Conservation (phyloP, 495 filamentous ascomycete species). For the Jackrogersella multiformis region DNA sequence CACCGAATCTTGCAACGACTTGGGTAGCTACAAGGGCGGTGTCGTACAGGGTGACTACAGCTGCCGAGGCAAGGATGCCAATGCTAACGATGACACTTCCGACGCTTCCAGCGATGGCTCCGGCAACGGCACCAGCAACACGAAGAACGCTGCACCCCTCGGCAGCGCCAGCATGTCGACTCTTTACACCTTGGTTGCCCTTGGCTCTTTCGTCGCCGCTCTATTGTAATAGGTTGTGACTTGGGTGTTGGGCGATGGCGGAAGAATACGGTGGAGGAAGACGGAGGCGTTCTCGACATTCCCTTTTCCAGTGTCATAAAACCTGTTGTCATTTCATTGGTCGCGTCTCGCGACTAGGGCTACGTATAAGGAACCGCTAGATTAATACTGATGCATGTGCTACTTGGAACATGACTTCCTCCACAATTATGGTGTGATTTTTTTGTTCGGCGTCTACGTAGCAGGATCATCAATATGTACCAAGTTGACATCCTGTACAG, state of each 20-base stretch:
- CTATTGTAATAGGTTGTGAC: slow-evolving; percentile 42
- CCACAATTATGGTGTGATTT: slow-evolving; percentile 6
- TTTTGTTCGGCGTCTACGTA: slow-evolving; percentile 16
- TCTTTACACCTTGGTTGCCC: slow-evolving; percentile 51
- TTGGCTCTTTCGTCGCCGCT: slow-evolving; percentile 49
- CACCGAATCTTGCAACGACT: slow-evolving; percentile 53
- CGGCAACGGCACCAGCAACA: slow-evolving; percentile 26
- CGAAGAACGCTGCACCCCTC: slow-evolving; percentile 45
- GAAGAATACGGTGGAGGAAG: slow-evolving; percentile 12
- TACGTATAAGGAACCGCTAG: slow-evolving; percentile 47
- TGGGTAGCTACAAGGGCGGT: slow-evolving; percentile 56
- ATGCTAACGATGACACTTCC: slow-evolving; percentile 55
- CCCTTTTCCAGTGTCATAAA: slow-evolving; percentile 43
- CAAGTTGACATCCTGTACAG: slow-evolving; percentile 1
- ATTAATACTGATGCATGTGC: slow-evolving; percentile 48
- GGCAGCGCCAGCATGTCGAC: slow-evolving; percentile 48
- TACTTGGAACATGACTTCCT: slow-evolving; percentile 30
- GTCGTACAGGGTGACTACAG: slow-evolving; percentile 69
- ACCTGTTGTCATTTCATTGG: slow-evolving; percentile 44
- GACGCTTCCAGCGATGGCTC: slow-evolving; percentile 39
- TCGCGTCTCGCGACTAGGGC: slow-evolving; percentile 35
- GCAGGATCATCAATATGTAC: slow-evolving; percentile 1
- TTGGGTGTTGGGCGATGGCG: slow-evolving; percentile 35
- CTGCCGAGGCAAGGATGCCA: slow-evolving; percentile 61
- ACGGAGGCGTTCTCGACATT: slow-evolving; percentile 39